These are phyloP conservation scores for Coemansia guatemalensis DNA, from an alignment of 192 early-diverging fungal genomes.

Conservation along the genomic window DNA sequence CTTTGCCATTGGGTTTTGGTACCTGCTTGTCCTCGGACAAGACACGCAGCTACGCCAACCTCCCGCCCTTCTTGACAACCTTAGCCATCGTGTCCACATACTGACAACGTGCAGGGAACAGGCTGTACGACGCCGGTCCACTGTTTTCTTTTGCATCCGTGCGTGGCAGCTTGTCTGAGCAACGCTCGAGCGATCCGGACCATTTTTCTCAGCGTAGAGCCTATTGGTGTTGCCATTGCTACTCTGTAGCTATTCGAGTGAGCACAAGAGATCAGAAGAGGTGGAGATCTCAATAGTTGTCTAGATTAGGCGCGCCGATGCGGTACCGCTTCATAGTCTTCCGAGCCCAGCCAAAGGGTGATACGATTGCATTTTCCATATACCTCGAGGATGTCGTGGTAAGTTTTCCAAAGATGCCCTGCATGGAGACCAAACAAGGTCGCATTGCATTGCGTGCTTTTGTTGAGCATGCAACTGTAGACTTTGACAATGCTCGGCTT, in stretches of 20 bases:
- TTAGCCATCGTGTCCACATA: neutral
- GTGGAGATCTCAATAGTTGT: neutral
- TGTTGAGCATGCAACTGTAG: neutral
- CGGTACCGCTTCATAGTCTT: constrained; percentile 54
- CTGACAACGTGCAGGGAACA: neutral
- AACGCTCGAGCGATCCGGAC: neutral
- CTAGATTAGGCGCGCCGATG: constrained; percentile 21
- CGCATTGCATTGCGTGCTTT: neutral
- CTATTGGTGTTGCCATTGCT: neutral
- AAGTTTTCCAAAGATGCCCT: constrained; percentile 2
- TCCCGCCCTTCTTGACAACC: neutral
- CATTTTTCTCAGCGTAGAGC: neutral
- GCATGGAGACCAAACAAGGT: neutral
- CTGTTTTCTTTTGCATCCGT: neutral
- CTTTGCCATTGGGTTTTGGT: neutral
- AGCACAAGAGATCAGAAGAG: neutral
- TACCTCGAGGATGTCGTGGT: constrained; percentile 41
- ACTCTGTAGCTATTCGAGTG: neutral
- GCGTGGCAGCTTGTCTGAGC: neutral
- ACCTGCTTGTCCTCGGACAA: neutral
- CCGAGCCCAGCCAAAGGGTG: constrained; percentile 45
- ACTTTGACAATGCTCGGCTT: neutral
- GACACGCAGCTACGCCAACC: neutral
- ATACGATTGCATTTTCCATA: constrained; percentile 38
- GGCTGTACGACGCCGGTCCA: neutral